Base-by-base conservation (phyloP, 208 protist species). In the Strigomonas oncopelti region DNA sequence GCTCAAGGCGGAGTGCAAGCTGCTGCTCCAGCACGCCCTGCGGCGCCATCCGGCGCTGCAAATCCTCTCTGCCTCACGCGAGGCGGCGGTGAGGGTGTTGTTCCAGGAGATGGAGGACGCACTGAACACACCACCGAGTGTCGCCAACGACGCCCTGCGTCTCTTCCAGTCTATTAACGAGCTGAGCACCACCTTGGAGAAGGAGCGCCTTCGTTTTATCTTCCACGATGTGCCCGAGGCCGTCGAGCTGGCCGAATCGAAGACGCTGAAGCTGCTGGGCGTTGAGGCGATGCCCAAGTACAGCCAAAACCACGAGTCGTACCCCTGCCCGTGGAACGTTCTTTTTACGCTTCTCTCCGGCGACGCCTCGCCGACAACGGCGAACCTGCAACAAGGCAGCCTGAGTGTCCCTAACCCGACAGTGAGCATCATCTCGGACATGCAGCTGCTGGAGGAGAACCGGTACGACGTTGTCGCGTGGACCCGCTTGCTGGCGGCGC, bases 311-410 rank as follows among this genome's bases (percentile, higher is more conserved):
- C 55, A 58, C 51, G 67, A 76, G 48, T 74, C 83, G 32, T 81
- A 84, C 27, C 67, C 77, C 13, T 92, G 80, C 51, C 90, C 86
- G 25, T 95, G 90, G 90, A 88, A 91, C 57, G 74, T 95, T 14
- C 67, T 88, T 25, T 74, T 84, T 22, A 76, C 70, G 28, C 78
- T 91, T 32, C 73, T 88, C 14, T 24, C 64, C 13, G 82, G 78
- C 14, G 71, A 74, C 27, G 20, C 77, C 11, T 56, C 74, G 14
- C 53, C 25, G 13, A n/a, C 13, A 1, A 28, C 27, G 13, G 34
- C 22, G 29, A 18, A 62, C 8, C 28, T 62, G 29, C 57, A 22
- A 13, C 72, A 72, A 27, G 73, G 63, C 11, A 71, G 69, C 45
- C 61, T 92, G 38, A 61, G 71, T 7, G 64, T 91, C 48, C 72